Evolutionary conservation across 768 basidiomycete genomes (phyloP).

Genomic region (Rhizopogon rudus): DNA sequence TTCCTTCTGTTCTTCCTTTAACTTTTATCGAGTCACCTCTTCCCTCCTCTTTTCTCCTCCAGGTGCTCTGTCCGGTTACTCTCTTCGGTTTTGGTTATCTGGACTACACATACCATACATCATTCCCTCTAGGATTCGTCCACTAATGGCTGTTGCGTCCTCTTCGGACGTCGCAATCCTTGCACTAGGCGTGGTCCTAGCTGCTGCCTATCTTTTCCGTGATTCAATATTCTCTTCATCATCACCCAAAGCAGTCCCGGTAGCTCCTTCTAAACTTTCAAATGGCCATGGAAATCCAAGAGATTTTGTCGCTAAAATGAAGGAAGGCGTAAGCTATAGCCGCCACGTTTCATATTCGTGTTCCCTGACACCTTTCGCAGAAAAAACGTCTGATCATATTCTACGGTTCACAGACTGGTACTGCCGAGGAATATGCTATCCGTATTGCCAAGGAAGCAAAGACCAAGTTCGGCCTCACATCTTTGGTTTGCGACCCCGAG

Average conservation of each 20-base stretch:
- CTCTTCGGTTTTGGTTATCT: constrained; percentile 2
- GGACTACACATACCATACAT: not conserved
- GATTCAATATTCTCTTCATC: constrained; percentile 72
- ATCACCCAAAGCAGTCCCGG: constrained; percentile 53
- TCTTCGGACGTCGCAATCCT: constrained; percentile 73
- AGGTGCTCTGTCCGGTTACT: not conserved
- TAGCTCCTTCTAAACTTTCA: constrained; percentile 36
- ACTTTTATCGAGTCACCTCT: not conserved
- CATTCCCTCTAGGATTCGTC: constrained; percentile 7
- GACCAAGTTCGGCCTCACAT: constrained; percentile 90
- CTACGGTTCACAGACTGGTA: constrained; percentile 98
- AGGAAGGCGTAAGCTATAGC: constrained; percentile 69
- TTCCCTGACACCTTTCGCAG: constrained; percentile 34
- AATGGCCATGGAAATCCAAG: constrained; percentile 85
- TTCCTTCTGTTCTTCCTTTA: constrained; percentile 3
- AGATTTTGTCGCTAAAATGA: constrained; percentile 94
- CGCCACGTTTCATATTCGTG: constrained; percentile 2
- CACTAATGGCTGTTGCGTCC: constrained; percentile 53
- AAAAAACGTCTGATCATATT: constrained; percentile 97
- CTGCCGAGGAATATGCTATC: constrained; percentile 97
- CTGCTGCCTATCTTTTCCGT: constrained; percentile 77
- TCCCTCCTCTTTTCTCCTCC: not conserved
- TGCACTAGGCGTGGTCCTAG: constrained; percentile 67
- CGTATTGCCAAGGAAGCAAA: constrained; percentile 98
- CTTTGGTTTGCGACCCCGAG: constrained; percentile 96